Base-by-base conservation (phyloP, 441 rosid species). In the Adansonia grandidieri region DNA sequence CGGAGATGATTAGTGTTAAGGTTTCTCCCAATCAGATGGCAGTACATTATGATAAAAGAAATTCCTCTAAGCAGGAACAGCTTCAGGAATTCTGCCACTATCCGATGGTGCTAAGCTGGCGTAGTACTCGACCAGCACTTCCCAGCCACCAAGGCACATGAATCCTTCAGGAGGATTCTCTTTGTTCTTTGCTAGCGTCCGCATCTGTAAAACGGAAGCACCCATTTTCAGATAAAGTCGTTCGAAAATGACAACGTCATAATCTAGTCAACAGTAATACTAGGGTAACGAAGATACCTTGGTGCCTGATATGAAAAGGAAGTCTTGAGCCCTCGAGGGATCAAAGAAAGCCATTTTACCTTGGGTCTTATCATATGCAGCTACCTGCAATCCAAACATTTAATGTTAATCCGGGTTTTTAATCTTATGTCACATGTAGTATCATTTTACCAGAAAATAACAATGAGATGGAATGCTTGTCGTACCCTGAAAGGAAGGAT, bases 321-420 rank as follows among this genome's bases (percentile, higher is more conserved):
- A 96, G 80, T 92, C 98, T 75, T 88, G 92, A 68, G 97, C 87
- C 79, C 99, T 88, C 1, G 92, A 86, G 0, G 99, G 97, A 83
- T 96, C 97, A 56, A 94, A 93, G 91, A 96, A 93, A 15, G 97
- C 99, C 99, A 96, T 96, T 86, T 90, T 96, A 54, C 97, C 96
- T 80, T 90, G 96, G 1, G 95, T 92, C 83, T 90, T 93, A 71
- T 96, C 98, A 80, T 96, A 93, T n/a, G 97, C 98, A 76, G 98
- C 99, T 81, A 93, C 98, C 98, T 96, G 85, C 76, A 83, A 13
- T n/a, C n/a, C n/a, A n/a, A n/a, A n/a, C n/a, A n/a, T n/a, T n/a
- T n/a, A n/a, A n/a, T n/a, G n/a, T n/a, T n/a, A n/a, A n/a, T n/a
- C n/a, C n/a, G n/a, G n/a, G n/a, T n/a, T n/a, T n/a, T n/a, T n/a